These are phyloP conservation scores for Nemophila menziesii DNA, from an alignment of 257 asterid genomes.

Conservation along the genomic window DNA sequence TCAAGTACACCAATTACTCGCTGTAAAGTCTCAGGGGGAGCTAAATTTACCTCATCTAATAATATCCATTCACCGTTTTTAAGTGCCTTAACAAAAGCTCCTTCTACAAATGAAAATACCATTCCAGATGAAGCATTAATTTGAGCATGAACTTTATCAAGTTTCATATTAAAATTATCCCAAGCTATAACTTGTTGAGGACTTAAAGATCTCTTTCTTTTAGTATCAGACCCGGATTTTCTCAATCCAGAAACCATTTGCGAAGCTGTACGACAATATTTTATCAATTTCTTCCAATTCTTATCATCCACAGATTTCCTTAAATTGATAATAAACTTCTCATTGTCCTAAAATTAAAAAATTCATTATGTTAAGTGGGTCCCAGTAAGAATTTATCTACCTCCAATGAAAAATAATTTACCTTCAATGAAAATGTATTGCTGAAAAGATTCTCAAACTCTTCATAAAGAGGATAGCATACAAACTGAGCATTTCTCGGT, in stretches of 20 bases:
- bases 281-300: constrained; percentile 68
- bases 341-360: constrained; percentile 44
- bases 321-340: constrained; percentile 23
- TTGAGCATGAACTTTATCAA: constrained; percentile 54
- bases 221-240: constrained; percentile 39
- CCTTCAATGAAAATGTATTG: constrained; percentile 57
- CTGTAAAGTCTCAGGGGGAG: no score
- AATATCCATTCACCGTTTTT: constrained; percentile 90
- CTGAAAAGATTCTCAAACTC: constrained; percentile 62
- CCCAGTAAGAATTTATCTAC: no score
- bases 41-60: constrained; percentile 91
- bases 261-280: constrained; percentile 45
- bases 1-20: no score
- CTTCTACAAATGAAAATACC: constrained; percentile 95
- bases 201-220: constrained; percentile 70
- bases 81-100: constrained; percentile 87
- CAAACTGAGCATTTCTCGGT: constrained; percentile 74
- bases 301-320: constrained; percentile 30
- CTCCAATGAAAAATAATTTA: constrained; percentile 13
- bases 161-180: constrained; percentile 51
- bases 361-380: constrained; percentile 10
- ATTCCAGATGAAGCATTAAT: constrained; percentile 64
- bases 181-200: constrained; percentile 36
- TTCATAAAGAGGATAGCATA: constrained; percentile 60
- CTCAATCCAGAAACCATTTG: constrained; percentile 33